phyloP scores from a whole-genome alignment of 768 basidiomycete genomes.

The Roridomyces roridus region DNA sequence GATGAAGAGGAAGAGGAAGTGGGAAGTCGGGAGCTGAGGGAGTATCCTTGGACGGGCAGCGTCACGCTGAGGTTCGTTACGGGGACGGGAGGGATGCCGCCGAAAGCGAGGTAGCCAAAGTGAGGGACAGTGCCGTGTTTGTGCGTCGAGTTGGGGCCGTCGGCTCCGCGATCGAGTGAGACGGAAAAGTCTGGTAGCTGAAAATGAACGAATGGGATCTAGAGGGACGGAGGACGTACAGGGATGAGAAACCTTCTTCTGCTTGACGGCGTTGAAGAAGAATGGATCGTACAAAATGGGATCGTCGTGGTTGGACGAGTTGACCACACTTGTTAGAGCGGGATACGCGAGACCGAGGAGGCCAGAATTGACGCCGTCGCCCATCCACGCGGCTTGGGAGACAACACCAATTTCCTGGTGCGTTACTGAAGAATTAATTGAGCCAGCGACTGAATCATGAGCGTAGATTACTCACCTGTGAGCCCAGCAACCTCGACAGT shows the following conservation, averaged over 20 bases:
- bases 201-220: too few species aligned
- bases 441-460: neutral
- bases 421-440: slow-evolving; percentile 8
- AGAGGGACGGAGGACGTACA: slow-evolving; percentile 9
- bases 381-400: slow-evolving; percentile 25
- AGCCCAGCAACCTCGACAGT: slow-evolving; percentile 25
- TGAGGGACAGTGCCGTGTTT: slow-evolving; percentile 13
- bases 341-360: slow-evolving; percentile 29
- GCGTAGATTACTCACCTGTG: slow-evolving; percentile 1
- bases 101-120: slow-evolving; percentile 26
- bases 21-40: slow-evolving; percentile 4
- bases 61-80: slow-evolving; percentile 15
- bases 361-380: slow-evolving; percentile 27
- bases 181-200: slow-evolving; percentile 30
- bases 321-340: slow-evolving; percentile 24
- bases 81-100: slow-evolving; percentile 26
- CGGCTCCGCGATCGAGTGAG: slow-evolving; percentile 25
- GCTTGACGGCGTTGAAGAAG: slow-evolving; percentile 27
- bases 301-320: neutral
- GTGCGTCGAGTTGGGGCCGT: neutral
- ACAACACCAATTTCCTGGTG: slow-evolving; percentile 29
- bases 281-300: slow-evolving; percentile 23
- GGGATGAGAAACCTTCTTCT: slow-evolving; percentile 17
- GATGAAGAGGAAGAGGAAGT: neutral
- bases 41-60: slow-evolving; percentile 20